A percentile compares a stretch with the other conserved stretches of the same genome.
Evolutionary conservation across 2,329 filamentous ascomycete species (phyloP).

Genomic region (Cadophora gregata): DNA sequence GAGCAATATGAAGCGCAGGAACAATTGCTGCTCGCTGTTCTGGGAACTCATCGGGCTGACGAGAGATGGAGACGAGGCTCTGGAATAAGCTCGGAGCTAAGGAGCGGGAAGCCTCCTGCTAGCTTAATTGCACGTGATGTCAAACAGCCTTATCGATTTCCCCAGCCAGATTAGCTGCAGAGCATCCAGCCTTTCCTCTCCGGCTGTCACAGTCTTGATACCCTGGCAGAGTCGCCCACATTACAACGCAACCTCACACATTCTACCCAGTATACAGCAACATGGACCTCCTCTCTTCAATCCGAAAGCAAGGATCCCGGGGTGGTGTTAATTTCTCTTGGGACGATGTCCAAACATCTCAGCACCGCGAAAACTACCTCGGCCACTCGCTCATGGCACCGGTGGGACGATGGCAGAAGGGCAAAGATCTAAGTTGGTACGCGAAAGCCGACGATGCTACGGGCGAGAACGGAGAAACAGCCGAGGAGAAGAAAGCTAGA

Average conservation of each 20-base stretch:
- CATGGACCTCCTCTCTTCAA: constrained; percentile 93
- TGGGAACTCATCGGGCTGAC: not conserved
- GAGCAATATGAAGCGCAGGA: not conserved
- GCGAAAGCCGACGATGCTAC: constrained; percentile 60
- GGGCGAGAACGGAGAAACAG: constrained; percentile 60
- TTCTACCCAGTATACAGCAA: constrained; percentile 2
- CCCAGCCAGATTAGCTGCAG: not conserved
- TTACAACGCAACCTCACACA: too few relatives aligned
- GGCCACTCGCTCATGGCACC: constrained; percentile 78
- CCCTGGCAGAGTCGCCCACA: not conserved
- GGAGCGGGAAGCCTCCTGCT: constrained; percentile 1
- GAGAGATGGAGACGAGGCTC: not conserved
- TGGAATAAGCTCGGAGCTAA: constrained; percentile 5
- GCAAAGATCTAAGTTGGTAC: constrained; percentile 67
- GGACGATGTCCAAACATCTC: constrained; percentile 90
- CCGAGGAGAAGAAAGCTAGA: constrained; percentile 62
- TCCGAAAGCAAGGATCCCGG: constrained; percentile 89
- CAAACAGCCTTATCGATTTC: not conserved
- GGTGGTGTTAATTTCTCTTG: constrained; percentile 96
- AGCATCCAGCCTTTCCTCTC: not conserved
- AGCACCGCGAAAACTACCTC: constrained; percentile 85
- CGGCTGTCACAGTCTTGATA: not conserved
- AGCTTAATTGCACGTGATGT: not conserved
- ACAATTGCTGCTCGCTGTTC: not conserved
- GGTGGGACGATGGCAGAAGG: constrained; percentile 76